Base-by-base conservation (phyloP, 2,329 filamentous ascomycete species). In the Aspergillus proliferans region DNA sequence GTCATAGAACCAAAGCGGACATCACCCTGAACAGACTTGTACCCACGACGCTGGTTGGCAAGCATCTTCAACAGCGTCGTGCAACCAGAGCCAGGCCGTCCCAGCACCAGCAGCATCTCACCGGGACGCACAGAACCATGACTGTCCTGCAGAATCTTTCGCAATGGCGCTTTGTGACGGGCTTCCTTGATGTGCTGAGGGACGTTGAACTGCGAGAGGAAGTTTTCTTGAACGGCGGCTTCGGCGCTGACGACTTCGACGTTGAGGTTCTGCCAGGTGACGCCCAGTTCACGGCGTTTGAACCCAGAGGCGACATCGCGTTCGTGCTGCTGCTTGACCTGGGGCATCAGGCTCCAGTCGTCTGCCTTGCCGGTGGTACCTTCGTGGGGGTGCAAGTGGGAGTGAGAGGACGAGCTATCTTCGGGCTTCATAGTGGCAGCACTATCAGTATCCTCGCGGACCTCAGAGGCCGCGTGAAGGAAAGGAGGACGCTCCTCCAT, bases 101-200 rank as follows among this genome's bases (percentile, higher is more conserved):
- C 85, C 0, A 88, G 72, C 0, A 88, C 84, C 0, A 87, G 70
- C 1, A 87, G 67, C 85, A 87, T 86, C 66, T 87, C 84, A 18
- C 84, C 86, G 0, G 85, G 84, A 62, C 84, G 83, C 45, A 88
- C 81, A 55, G 83, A 86, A 9, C 85, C 85, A 61, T 83, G 79
- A 49, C 78, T 81, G 57, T 80, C 75, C 47, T 85, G 77, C 19
- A 89, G 68, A 42, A 89, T 83, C 0, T 81, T 84, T 53, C 79
- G 80, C 18, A 85, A 66, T 0, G 84, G 80, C 0, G 79, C 76
- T 57, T 80, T 82, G 40, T 71, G 72, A 54, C 71, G 72, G 49
- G 70, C 71, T 54, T 83, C 81, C 56, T 72, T 76, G 54, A 78
- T 56, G n/a, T 76, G 68, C 33, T 77, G 72, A 24, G 75, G 71